A percentile compares a stretch with the other conserved stretches of the same genome.
Evolutionary conservation across 2,329 filamentous ascomycete species (phyloP).

Genomic region (Metarhizium guizhouense): DNA sequence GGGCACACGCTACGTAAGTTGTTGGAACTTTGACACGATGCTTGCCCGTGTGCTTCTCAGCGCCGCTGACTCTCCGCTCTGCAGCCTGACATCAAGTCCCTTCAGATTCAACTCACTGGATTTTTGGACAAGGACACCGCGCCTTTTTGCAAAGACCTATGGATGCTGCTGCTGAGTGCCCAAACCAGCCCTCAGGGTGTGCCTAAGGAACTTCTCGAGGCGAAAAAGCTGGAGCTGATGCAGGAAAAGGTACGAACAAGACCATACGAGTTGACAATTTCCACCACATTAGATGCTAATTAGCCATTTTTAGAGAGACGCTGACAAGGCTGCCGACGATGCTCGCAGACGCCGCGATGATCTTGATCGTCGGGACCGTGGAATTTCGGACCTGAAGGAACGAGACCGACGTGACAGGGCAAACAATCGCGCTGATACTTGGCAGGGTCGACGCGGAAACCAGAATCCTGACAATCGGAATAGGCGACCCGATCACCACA

Average conservation of each 20-base stretch:
- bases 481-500: conserved; percentile 30
- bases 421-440: conserved; percentile 43
- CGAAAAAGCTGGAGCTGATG: conserved; percentile 89
- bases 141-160: conserved; percentile 85
- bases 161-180: conserved; percentile 84
- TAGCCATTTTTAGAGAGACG: conserved; percentile 54
- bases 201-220: conserved; percentile 87
- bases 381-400: conserved; percentile 59
- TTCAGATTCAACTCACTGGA: conserved; percentile 90
- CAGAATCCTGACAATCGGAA: conserved; percentile 36
- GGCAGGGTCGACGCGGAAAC: conserved; percentile 45
- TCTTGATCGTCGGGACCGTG: conserved; percentile 61
- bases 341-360: conserved; percentile 63
- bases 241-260: conserved; percentile 70
- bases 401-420: conserved; percentile 49
- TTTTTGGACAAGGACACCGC: conserved; percentile 91
- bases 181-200: conserved; percentile 84
- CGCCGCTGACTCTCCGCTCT: conserved; percentile 23
- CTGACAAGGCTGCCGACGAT: conserved; percentile 72
- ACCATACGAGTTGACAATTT: not conserved
- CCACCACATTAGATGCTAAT: conserved; percentile 1
- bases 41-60: conserved; percentile 9
- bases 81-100: conserved; percentile 88
- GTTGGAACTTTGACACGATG: not conserved
- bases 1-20: conserved; percentile 58